Percentiles rank a stretch among this genome's conserved stretches.
These are phyloP conservation scores for Trichoderma semiorbis DNA, from an alignment of 2,329 filamentous ascomycete genomes.

Conservation along the genomic window DNA sequence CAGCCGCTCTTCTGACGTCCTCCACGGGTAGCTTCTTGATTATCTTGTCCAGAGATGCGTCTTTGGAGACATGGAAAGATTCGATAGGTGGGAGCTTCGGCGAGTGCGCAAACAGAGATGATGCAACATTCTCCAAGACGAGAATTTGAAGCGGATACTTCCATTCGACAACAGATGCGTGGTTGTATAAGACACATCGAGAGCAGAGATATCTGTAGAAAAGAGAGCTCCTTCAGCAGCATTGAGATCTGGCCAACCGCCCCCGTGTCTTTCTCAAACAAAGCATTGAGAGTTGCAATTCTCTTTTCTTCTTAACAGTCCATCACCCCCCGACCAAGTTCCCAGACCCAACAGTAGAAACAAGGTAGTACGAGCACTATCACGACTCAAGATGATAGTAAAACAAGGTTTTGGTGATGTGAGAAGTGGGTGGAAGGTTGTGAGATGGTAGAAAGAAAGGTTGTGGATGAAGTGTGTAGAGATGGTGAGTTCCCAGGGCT, in stretches of 20 bases:
- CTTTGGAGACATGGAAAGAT: constrained; percentile 34
- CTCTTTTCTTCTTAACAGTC: background rate
- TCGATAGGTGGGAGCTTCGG: constrained; percentile 45
- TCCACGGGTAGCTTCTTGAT: constrained; percentile 58
- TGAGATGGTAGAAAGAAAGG: too few species aligned
- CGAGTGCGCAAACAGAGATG: constrained; percentile 41
- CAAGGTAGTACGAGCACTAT: background rate
- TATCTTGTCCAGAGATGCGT: constrained; percentile 41
- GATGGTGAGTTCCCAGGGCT: background rate
- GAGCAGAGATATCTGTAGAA: constrained; percentile 37
- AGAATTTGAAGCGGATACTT: constrained; percentile 33
- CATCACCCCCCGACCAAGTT: background rate
- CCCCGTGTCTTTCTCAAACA: constrained; percentile 35
- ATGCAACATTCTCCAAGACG: constrained; percentile 27
- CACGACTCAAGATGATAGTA: background rate
- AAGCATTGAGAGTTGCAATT: too few species aligned
- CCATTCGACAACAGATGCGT: constrained; percentile 27
- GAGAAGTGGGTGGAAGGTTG: too few species aligned
- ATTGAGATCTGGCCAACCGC: constrained; percentile 42
- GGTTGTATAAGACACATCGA: constrained; percentile 43
- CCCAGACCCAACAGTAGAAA: constrained; percentile 13
- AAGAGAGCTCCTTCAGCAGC: constrained; percentile 42
- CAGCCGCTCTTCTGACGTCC: constrained; percentile 74
- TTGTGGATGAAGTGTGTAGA: too few species aligned
- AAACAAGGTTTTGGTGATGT: background rate